phyloP scores from a whole-genome alignment of 2,329 filamentous ascomycete genomes.

The Paracoccidioides lutzii region DNA sequence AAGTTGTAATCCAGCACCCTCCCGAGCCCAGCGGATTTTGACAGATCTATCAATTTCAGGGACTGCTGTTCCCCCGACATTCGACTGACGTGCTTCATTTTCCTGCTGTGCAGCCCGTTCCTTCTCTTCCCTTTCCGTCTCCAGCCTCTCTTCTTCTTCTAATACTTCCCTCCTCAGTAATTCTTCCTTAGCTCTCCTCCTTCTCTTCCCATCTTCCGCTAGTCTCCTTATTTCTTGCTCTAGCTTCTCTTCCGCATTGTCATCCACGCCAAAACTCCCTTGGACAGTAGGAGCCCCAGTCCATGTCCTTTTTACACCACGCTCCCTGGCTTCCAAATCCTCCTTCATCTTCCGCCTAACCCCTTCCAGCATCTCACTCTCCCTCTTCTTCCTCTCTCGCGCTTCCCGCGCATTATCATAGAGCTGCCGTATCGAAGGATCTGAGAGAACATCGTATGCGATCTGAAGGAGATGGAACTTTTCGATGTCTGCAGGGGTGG shows the following conservation, averaged over 20 bases:
- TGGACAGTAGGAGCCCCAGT: conserved; percentile 15
- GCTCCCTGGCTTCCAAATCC: conserved; percentile 68
- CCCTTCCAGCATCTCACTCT: conserved; percentile 61
- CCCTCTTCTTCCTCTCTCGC: conserved; percentile 53
- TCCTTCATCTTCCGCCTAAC: conserved; percentile 67
- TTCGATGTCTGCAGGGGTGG: conserved; percentile 54
- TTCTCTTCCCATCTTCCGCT: conserved; percentile 41
- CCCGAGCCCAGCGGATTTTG: conserved; percentile 43
- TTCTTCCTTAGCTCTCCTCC: conserved; percentile 37
- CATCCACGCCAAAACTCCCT: conserved; percentile 31
- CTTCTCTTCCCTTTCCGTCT: conserved; percentile 30
- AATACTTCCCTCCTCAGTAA: conserved; percentile 34
- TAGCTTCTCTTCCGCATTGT: conserved; percentile 33
- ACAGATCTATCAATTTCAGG: conserved; percentile 45
- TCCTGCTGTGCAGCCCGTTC: conserved; percentile 29
- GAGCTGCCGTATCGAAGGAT: conserved; percentile 54
- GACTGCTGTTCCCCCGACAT: conserved; percentile 30
- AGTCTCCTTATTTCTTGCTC: conserved; percentile 41
- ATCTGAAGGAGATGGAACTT: conserved; percentile 78
- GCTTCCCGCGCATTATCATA: conserved; percentile 71
- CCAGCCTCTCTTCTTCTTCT: conserved; percentile 24
- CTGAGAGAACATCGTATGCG: conserved; percentile 71
- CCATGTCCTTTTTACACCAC: conserved; percentile 48
- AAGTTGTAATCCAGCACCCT: conserved; percentile 34
- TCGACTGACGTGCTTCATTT: conserved; percentile 20